phyloP scores from a whole-genome alignment of 441 rosid genomes.

The Erodium trifolium region DNA sequence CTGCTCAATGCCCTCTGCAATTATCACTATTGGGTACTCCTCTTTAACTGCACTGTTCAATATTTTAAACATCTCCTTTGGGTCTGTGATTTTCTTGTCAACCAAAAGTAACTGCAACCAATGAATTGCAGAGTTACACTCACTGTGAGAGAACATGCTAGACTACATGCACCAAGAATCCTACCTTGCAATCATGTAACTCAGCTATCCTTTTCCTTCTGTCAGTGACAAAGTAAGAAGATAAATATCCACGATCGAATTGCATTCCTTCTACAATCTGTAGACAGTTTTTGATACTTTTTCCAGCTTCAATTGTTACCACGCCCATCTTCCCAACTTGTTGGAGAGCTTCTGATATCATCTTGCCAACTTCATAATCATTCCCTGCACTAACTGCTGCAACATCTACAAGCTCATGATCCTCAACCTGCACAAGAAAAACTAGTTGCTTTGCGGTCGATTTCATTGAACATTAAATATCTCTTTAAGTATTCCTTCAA shows the following conservation, averaged over 20 bases:
- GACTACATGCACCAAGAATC: constrained; percentile 15
- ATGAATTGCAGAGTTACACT: constrained; percentile 23
- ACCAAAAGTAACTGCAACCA: constrained; percentile 75
- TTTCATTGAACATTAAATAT: no score
- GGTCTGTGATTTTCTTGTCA: constrained; percentile 67
- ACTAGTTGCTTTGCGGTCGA: background rate
- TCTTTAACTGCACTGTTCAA: constrained; percentile 82
- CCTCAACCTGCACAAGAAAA: constrained; percentile 55
- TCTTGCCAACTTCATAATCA: constrained; percentile 58
- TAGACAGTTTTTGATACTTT: constrained; percentile 41
- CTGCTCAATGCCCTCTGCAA: constrained; percentile 68
- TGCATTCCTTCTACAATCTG: constrained; percentile 84
- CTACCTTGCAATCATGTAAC: constrained; percentile 75
- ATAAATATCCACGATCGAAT: constrained; percentile 74
- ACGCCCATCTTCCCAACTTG: constrained; percentile 67
- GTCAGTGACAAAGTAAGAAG: constrained; percentile 79
- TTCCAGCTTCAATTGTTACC: constrained; percentile 68
- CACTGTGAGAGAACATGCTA: constrained; percentile 19
- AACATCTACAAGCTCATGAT: constrained; percentile 69
- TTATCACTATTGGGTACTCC: constrained; percentile 62
- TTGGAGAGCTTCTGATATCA: constrained; percentile 59
- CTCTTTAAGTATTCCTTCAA: no score
- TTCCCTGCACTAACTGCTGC: constrained; percentile 90
- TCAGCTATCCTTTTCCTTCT: constrained; percentile 54
- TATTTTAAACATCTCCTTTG: constrained; percentile 71